Conservation (phyloP, 2,329 filamentous ascomycete species). For the Orbilia ellipsospora region DNA sequence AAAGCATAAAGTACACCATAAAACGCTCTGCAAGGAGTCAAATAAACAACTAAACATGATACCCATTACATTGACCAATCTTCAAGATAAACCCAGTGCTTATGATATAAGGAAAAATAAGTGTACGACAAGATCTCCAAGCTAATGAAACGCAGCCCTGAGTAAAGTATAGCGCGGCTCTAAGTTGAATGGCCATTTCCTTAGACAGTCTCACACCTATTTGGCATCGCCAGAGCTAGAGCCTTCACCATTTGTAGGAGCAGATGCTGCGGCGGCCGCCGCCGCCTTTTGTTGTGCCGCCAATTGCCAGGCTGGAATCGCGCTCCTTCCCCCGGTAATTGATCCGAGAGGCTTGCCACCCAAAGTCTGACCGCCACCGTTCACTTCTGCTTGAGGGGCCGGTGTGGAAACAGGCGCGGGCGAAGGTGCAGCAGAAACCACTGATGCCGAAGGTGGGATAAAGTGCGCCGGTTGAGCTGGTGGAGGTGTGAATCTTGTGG, state of each 20-base stretch:
- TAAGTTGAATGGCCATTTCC: too few species aligned
- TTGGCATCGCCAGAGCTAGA: conserved; percentile 42
- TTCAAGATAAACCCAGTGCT: conserved; percentile 14
- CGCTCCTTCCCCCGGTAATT: conserved; percentile 58
- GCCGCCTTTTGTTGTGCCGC: conserved; percentile 61
- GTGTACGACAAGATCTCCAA: too few species aligned
- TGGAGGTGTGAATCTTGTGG: conserved; percentile 59
- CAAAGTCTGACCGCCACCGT: conserved; percentile 49
- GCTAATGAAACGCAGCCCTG: too few species aligned
- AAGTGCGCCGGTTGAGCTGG: conserved; percentile 60
- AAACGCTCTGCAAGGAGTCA: conserved; percentile 49
- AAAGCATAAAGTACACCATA: conserved; percentile 49
- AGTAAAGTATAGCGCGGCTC: too few species aligned
- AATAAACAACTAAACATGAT: conserved; percentile 7
- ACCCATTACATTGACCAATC: conserved; percentile 32
- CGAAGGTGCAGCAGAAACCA: conserved; percentile 30
- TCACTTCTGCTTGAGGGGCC: conserved; percentile 28
- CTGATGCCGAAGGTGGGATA: conserved; percentile 57
- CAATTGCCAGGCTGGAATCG: conserved; percentile 69
- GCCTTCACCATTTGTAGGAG: conserved; percentile 35
- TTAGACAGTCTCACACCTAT: neutral
- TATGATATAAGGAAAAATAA: neutral
- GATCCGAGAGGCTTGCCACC: conserved; percentile 56
- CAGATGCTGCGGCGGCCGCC: conserved; percentile 58
- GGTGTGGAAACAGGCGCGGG: conserved; percentile 56